Conservation (phyloP, 306 rosid species). For the Datisca glomerata region DNA sequence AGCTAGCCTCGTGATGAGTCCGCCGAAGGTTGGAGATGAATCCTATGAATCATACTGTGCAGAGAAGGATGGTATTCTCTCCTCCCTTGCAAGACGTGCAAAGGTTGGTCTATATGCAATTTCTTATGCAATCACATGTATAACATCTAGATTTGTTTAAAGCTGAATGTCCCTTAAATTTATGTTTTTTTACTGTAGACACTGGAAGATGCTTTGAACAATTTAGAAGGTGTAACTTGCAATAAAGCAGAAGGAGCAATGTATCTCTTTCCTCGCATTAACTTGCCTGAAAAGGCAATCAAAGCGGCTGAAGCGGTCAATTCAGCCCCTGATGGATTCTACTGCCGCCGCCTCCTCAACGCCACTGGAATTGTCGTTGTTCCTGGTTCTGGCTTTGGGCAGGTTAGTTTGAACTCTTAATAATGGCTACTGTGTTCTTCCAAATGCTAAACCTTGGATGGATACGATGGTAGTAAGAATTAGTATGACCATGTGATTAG, state of each 20-base stretch:
- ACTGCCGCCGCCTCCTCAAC: slow-evolving; percentile 54
- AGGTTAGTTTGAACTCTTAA: slow-evolving; percentile 42
- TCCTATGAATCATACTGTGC: slow-evolving; percentile 52
- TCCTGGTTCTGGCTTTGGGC: slow-evolving; percentile 93
- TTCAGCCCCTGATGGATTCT: slow-evolving; percentile 60
- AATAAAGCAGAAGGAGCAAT: slow-evolving; percentile 92
- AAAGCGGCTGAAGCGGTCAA: slow-evolving; percentile 64
- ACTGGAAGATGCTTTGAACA: slow-evolving; percentile 63
- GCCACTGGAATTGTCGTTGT: slow-evolving; percentile 82
- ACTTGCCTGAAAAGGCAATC: slow-evolving; percentile 60
- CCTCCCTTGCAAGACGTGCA: slow-evolving; percentile 83
- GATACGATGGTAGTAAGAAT: no score
- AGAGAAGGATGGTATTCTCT: slow-evolving; percentile 67
- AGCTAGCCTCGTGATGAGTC: slow-evolving; percentile 86
- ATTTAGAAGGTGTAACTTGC: slow-evolving; percentile 72
- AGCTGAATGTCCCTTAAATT: background rate
- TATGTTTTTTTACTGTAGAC: slow-evolving; percentile 26
- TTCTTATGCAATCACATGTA: background rate
- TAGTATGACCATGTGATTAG: no score
- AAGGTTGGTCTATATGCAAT: slow-evolving; percentile 37
- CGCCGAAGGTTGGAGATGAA: slow-evolving; percentile 95
- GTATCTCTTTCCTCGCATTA: slow-evolving; percentile 69
- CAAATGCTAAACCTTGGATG: no score
- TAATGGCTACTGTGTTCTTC: no score
- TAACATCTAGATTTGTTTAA: background rate